Conservation (phyloP, 2,329 filamentous ascomycete species). For the Allantophomopsis cytisporea region DNA sequence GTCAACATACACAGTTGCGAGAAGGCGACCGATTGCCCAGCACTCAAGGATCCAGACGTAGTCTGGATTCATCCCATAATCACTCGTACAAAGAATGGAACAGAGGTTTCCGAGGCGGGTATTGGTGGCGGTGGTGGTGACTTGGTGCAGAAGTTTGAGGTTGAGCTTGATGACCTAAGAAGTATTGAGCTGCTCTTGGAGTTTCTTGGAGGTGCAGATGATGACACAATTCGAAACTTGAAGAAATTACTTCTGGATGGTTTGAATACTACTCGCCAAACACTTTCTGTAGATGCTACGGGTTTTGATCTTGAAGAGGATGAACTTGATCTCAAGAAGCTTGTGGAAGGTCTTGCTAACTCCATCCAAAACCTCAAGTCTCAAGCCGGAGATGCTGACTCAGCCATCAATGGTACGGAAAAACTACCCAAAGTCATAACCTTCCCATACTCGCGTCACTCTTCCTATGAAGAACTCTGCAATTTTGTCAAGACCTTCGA, state of each 20-base stretch:
- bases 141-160: conserved; percentile 50
- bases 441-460: conserved; percentile 85
- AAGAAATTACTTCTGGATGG: conserved; percentile 10
- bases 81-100: conserved; percentile 42
- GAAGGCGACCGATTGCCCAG: conserved; percentile 47
- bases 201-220: conserved; percentile 26
- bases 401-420: background rate
- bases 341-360: conserved; percentile 11
- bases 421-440: conserved; percentile 21
- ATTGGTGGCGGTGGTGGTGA: conserved; percentile 71
- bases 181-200: conserved; percentile 36
- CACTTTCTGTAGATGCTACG: conserved; percentile 12
- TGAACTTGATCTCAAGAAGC: conserved; percentile 8
- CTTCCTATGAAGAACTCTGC: conserved; percentile 70
- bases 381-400: background rate
- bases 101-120: conserved; percentile 58
- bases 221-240: conserved; percentile 20
- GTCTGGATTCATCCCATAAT: conserved; percentile 74
- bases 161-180: conserved; percentile 38
- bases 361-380: conserved; percentile 5
- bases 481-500: conserved; percentile 52
- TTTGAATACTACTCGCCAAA: conserved; percentile 8
- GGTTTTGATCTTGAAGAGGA: conserved; percentile 7
- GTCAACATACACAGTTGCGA: conserved; percentile 80
- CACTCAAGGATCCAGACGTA: conserved; percentile 27